phyloP scores from a whole-genome alignment of 768 basidiomycete genomes.

The Favolaschia claudopus region DNA sequence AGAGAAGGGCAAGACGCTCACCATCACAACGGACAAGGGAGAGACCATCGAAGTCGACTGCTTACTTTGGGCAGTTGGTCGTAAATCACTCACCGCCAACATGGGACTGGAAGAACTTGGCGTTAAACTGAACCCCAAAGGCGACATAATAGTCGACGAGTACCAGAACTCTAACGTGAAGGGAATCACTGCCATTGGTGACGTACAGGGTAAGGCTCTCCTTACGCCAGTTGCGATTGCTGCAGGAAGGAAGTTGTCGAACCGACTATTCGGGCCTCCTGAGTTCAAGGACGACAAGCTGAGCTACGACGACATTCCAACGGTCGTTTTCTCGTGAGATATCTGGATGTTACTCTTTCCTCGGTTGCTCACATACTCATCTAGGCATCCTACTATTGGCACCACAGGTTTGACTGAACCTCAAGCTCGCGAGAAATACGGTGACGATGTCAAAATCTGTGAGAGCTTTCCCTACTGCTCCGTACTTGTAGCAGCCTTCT shows the following conservation, averaged over 20 bases:
- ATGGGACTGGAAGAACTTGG: slow-evolving; percentile 82
- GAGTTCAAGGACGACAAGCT: slow-evolving; percentile 90
- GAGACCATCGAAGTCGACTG: slow-evolving; percentile 85
- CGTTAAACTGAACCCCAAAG: slow-evolving; percentile 76
- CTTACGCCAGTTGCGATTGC: slow-evolving; percentile 98
- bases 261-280: slow-evolving; percentile 88
- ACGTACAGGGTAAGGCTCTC: slow-evolving; percentile 90
- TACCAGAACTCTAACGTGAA: slow-evolving; percentile 84
- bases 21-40: slow-evolving; percentile 78
- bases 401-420: slow-evolving; percentile 95
- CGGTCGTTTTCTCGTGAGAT: slow-evolving; percentile 96
- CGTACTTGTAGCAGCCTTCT: neutral
- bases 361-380: slow-evolving; percentile 11
- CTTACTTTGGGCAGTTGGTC: slow-evolving; percentile 94
- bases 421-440: slow-evolving; percentile 87
- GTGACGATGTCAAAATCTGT: slow-evolving; percentile 92
- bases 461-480: slow-evolving; percentile 38
- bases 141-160: slow-evolving; percentile 90
- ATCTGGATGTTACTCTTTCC: neutral
- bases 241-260: slow-evolving; percentile 87
- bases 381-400: slow-evolving; percentile 93
- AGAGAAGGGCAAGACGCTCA: slow-evolving; percentile 72
- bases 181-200: slow-evolving; percentile 85
- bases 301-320: slow-evolving; percentile 88
- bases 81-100: slow-evolving; percentile 78